Evolutionary conservation across 768 basidiomycete species (phyloP).

Genomic region (Pleurotus giganteus): DNA sequence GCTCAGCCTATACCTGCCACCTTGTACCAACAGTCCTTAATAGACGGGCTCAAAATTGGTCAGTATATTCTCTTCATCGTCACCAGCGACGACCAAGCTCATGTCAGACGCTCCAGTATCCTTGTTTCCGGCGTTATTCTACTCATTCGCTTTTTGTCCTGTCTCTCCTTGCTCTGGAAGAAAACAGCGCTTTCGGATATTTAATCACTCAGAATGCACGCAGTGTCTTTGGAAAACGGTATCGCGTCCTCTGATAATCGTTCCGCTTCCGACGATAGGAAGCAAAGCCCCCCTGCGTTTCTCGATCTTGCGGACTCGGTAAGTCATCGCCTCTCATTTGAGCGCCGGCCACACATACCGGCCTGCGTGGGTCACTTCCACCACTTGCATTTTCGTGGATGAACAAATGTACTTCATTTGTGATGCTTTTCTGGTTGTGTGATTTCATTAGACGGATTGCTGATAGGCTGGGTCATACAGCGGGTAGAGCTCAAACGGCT

Average conservation of each 20-base stretch:
- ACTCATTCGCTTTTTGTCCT: conserved; percentile 50
- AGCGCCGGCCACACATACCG: neutral
- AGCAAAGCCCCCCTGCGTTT: conserved; percentile 89
- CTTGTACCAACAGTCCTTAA: conserved; percentile 81
- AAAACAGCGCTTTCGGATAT: conserved; percentile 37
- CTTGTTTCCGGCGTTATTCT: conserved; percentile 60
- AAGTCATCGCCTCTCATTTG: conserved; percentile 30
- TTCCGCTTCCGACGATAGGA: conserved; percentile 64
- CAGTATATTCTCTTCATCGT: conserved; percentile 21
- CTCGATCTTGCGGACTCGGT: conserved; percentile 93
- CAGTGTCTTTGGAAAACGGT: conserved; percentile 61
- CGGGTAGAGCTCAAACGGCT: conserved; percentile 89
- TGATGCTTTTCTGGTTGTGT: conserved; percentile 24
- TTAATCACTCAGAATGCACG: conserved; percentile 60
- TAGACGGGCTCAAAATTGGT: conserved; percentile 75
- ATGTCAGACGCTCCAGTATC: conserved; percentile 40
- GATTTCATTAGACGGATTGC: conserved; percentile 6
- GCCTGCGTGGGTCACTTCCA: conserved; percentile 11
- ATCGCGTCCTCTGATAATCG: conserved; percentile 69
- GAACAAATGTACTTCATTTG: conserved; percentile 28
- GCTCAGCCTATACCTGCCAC: conserved; percentile 47
- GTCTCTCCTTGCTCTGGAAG: conserved; percentile 57
- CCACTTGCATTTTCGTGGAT: conserved; percentile 18
- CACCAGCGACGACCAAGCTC: conserved; percentile 21
- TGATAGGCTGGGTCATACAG: conserved; percentile 34